A percentile compares a stretch with the other conserved stretches of the same genome.
phyloP scores from a whole-genome alignment of 768 basidiomycete species.

The Auricularia heimuer region DNA sequence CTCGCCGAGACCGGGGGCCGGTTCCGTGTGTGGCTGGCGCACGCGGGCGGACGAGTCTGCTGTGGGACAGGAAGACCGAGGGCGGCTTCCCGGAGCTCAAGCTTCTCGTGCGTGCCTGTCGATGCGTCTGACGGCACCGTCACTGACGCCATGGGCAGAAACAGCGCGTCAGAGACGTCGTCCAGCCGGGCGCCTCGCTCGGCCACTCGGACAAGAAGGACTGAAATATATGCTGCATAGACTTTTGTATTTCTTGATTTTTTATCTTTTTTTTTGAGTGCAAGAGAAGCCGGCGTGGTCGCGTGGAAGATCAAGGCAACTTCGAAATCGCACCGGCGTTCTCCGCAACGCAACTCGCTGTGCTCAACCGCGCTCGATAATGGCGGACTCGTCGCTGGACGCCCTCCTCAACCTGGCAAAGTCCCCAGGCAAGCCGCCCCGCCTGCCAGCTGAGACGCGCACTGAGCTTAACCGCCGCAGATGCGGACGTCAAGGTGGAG shows the following conservation, averaged over 20 bases:
- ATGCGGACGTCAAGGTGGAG: slow-evolving; percentile 73
- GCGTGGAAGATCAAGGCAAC: neutral
- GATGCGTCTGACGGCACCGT: neutral
- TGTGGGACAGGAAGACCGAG: slow-evolving; percentile 89
- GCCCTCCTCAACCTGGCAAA: slow-evolving; percentile 54
- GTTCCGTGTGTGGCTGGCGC: slow-evolving; percentile 78
- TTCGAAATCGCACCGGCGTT: slow-evolving; percentile 2
- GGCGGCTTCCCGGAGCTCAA: slow-evolving; percentile 91
- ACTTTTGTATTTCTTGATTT: too few relatives aligned
- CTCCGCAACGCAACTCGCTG: neutral
- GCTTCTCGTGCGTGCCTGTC: slow-evolving; percentile 45
- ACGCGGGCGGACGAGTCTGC: slow-evolving; percentile 29
- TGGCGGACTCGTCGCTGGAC: slow-evolving; percentile 3
- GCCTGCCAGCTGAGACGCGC: slow-evolving; percentile 6
- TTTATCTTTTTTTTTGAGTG: neutral
- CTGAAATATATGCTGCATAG: too few relatives aligned
- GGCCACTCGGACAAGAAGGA: slow-evolving; percentile 77
- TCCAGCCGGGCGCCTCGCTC: slow-evolving; percentile 72
- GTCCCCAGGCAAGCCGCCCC: slow-evolving; percentile 42
- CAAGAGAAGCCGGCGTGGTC: neutral
- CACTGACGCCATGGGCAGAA: slow-evolving; percentile 41
- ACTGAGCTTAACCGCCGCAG: slow-evolving; percentile 27
- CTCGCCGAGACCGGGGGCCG: slow-evolving; percentile 74
- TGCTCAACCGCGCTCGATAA: neutral
- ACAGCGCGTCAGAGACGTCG: slow-evolving; percentile 72